Percentiles rank a stretch among this genome's conserved stretches.
Evolutionary conservation across 257 asterid species (phyloP).

Genomic region (Gentiana macrophylla): DNA sequence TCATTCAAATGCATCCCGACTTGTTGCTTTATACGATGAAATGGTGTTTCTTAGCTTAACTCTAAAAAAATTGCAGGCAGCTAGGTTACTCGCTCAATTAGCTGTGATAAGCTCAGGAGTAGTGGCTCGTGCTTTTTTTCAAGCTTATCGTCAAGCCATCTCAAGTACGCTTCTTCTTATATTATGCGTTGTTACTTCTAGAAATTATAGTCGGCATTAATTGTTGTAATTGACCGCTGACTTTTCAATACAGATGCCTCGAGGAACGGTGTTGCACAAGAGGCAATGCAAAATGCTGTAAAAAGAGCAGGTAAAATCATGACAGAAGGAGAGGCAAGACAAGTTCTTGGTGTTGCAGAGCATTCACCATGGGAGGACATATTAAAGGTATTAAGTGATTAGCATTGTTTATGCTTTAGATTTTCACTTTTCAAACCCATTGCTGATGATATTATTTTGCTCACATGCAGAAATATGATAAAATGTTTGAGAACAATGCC

Average conservation of each 20-base stretch:
- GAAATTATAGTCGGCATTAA: too few species aligned
- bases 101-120: conserved; percentile 30
- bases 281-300: conserved; percentile 24
- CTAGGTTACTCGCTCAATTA: conserved; percentile 28
- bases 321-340: conserved; percentile 37
- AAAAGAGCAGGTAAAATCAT: conserved; percentile 23
- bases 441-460: neutral
- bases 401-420: too few species aligned
- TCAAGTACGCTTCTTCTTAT: conserved; percentile 21
- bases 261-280: conserved; percentile 38
- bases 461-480: conserved; percentile 28
- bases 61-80: conserved; percentile 18
- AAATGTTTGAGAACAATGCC: conserved; percentile 35
- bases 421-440: neutral
- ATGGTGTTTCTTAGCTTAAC: too few species aligned
- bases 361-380: conserved; percentile 32
- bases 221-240: too few species aligned
- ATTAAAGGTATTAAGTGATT: conserved; percentile 23
- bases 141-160: conserved; percentile 41
- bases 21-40: too few species aligned
- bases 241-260: conserved; percentile 24
- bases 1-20: too few species aligned
- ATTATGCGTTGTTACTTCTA: neutral
- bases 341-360: conserved; percentile 39
- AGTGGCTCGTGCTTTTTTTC: conserved; percentile 28